A percentile compares a stretch with the other conserved stretches of the same genome.
Conservation (phyloP, 2,329 filamentous ascomycete species). For the Capronia epimyces region DNA sequence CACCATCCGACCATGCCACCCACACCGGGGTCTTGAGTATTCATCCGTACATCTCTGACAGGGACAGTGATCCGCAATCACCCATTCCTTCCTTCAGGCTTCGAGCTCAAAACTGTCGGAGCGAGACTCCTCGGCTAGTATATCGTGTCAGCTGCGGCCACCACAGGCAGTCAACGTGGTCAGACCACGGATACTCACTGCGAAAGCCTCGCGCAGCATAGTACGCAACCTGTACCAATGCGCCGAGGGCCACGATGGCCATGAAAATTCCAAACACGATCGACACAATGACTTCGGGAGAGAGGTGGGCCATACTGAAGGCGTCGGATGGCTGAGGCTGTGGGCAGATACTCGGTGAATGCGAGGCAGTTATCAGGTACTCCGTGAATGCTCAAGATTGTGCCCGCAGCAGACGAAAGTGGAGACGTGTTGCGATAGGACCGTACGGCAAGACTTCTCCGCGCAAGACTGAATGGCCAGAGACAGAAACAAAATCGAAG, state of each 20-base stretch:
- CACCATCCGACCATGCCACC: neutral
- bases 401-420: too few species aligned
- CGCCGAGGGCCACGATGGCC: slow-evolving; percentile 12
- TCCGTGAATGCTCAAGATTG: too few species aligned
- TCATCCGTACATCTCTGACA: too few species aligned
- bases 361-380: too few species aligned
- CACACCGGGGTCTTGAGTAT: neutral
- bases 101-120: slow-evolving; percentile 17
- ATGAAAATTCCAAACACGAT: slow-evolving; percentile 20
- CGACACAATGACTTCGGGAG: slow-evolving; percentile 10
- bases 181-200: neutral
- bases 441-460: too few species aligned
- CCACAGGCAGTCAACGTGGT: neutral
- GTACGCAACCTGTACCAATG: slow-evolving; percentile 13
- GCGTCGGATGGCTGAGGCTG: too few species aligned
- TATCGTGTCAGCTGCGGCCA: neutral
- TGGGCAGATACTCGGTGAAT: too few species aligned
- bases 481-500: too few species aligned
- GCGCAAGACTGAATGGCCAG: too few species aligned
- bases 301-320: too few species aligned
- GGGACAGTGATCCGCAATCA: neutral
- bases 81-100: neutral
- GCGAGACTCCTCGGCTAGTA: slow-evolving; percentile 5
- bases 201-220: slow-evolving; percentile 9
- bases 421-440: too few species aligned